Percentiles rank a stretch among this genome's conserved stretches.
phyloP scores from a whole-genome alignment of 1,284 basidiomycete genomes.

The Inonotus hispidus region DNA sequence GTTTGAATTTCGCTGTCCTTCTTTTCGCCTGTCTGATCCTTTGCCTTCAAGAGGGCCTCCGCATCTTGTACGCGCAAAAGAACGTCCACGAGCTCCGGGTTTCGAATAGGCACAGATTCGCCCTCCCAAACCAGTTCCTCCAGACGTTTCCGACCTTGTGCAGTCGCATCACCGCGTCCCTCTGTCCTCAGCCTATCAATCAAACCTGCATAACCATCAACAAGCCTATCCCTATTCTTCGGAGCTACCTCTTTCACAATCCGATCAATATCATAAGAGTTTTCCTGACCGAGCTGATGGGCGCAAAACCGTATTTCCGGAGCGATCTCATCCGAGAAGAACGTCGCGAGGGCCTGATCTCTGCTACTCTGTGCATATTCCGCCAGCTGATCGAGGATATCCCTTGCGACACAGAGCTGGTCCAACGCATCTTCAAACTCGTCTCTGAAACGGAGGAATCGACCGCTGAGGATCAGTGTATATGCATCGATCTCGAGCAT shows the following conservation, averaged over 20 bases:
- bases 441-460: slow-evolving; percentile 68
- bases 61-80: slow-evolving; percentile 81
- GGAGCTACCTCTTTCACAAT: slow-evolving; percentile 71
- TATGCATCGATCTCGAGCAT: slow-evolving; percentile 64
- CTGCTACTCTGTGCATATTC: slow-evolving; percentile 69
- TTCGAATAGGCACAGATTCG: slow-evolving; percentile 79
- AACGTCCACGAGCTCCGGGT: slow-evolving; percentile 88
- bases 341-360: slow-evolving; percentile 83
- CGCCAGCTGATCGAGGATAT: slow-evolving; percentile 70
- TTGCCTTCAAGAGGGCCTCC: slow-evolving; percentile 46
- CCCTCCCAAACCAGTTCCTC: slow-evolving; percentile 75
- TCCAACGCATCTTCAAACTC: slow-evolving; percentile 78
- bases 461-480: slow-evolving; percentile 64
- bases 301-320: slow-evolving; percentile 92
- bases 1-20: slow-evolving; percentile 22
- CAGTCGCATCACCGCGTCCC: slow-evolving; percentile 33
- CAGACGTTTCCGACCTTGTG: slow-evolving; percentile 48
- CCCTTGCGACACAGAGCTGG: slow-evolving; percentile 74
- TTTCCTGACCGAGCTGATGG: slow-evolving; percentile 73
- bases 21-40: slow-evolving; percentile 25
- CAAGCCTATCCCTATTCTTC: slow-evolving; percentile 53
- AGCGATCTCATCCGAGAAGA: slow-evolving; percentile 83
- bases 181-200: slow-evolving; percentile 47
- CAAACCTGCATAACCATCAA: slow-evolving; percentile 62
- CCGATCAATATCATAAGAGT: slow-evolving; percentile 78